Base-by-base conservation (phyloP, 73 alveolate species). In the Uronychia setigera region DNA sequence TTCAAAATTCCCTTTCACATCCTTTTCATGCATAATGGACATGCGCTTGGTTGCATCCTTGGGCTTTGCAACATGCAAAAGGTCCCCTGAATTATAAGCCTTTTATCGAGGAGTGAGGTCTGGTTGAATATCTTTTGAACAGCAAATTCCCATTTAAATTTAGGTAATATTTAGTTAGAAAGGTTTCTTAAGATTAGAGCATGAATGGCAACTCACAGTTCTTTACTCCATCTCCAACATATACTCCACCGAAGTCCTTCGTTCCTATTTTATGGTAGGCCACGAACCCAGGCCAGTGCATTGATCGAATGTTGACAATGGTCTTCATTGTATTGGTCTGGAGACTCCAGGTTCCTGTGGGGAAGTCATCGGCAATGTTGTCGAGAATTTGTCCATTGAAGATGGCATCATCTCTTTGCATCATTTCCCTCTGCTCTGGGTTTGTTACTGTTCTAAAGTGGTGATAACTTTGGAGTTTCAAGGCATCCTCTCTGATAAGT, bases 181-280 rank as follows among this genome's bases (percentile, higher is more conserved):
- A n/a, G n/a, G 67, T 46, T 46, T 46, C n/a, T 46, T 46, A 46
- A 46, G 19, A 57, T 77, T 77, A 87, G 60, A 91, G 87, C 99
- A 94, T 93, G 88, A 96, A 96, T 34, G 97, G 98, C 34, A 97
- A 92, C 80, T 97, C 99, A 0, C 89, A 92, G 88, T 97, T 97
- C 94, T 97, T 97, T 77, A 95, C 84, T 28, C 99, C 99, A 85
- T 97, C 98, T 1, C 99, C 99, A 33, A 96, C 92, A 87, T 97
- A 97, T 32, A 92, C 92, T 60, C 96, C 84, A 32, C 99, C 99
- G 84, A 92, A 97, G 80, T 85, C 79, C 88, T 92, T 80, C 77
- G 97, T 80, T 58, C 91, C 87, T 81, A 88, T 88, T 33, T 75
- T 77, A 76, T 80, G 91, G 67, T 59, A 91, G 58, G 59, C 74